Percentiles rank a stretch among this genome's conserved stretches.
phyloP scores from a whole-genome alignment of 257 asterid genomes.

The Nicotiana otophora region DNA sequence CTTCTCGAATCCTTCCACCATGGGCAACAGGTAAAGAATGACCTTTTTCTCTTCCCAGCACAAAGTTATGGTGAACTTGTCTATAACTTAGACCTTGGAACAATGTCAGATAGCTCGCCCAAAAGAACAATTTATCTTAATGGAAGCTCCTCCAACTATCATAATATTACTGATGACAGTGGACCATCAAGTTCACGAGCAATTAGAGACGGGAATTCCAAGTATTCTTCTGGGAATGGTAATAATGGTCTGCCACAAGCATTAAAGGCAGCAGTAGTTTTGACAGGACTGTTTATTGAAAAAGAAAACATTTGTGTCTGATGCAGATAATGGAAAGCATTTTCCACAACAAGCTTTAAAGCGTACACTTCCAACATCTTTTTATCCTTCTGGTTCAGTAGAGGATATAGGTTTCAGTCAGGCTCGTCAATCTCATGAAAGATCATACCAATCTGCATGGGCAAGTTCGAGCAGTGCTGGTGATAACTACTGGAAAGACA shows the following conservation, averaged over 20 bases:
- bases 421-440: conserved; percentile 40
- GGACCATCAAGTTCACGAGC: conserved; percentile 43
- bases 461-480: conserved; percentile 38
- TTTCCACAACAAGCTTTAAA: conserved; percentile 33
- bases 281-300: not conserved
- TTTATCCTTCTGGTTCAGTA: conserved; percentile 32
- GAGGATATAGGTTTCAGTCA: conserved; percentile 49
- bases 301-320: conserved; percentile 10
- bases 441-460: conserved; percentile 32
- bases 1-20: conserved; percentile 46
- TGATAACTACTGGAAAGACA: conserved; percentile 27
- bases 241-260: conserved; percentile 9
- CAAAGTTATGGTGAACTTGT: conserved; percentile 1
- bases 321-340: conserved; percentile 25
- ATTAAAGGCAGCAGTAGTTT: not conserved
- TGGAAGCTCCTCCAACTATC: conserved; percentile 30
- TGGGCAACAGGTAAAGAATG: conserved; percentile 51
- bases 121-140: conserved; percentile 33
- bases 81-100: not conserved
- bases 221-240: conserved; percentile 24
- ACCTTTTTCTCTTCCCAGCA: conserved; percentile 1
- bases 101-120: conserved; percentile 41
- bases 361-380: conserved; percentile 48
- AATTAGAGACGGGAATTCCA: conserved; percentile 16
- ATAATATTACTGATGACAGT: conserved; percentile 14